A percentile compares a stretch with the other conserved stretches of the same genome.
These are phyloP conservation scores for Amanita pallidorosea DNA, from an alignment of 768 basidiomycete species.

Conservation along the genomic window DNA sequence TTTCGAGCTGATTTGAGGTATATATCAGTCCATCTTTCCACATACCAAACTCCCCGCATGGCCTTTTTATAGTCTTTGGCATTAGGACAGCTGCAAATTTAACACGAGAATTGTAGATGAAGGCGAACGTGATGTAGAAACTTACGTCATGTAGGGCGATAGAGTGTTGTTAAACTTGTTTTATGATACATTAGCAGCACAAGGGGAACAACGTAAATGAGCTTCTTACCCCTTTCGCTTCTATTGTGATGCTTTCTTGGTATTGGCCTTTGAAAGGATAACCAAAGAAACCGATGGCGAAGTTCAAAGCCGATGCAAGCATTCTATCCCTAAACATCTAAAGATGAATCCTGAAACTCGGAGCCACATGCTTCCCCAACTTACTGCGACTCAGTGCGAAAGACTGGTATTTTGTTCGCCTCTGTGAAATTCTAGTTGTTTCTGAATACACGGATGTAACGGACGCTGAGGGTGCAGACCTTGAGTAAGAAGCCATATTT, in stretches of 20 bases:
- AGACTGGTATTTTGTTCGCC: conserved; percentile 57
- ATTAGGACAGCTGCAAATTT: conserved; percentile 47
- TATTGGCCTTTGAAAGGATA: conserved; percentile 65
- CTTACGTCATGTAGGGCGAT: conserved; percentile 70
- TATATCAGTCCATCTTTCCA: conserved; percentile 53
- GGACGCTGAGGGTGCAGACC: conserved; percentile 16
- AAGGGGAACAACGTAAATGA: conserved; percentile 8
- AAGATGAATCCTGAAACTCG: neutral
- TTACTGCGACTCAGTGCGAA: conserved; percentile 69
- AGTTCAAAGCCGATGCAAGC: conserved; percentile 53
- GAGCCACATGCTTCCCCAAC: conserved; percentile 9
- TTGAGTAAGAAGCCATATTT: conserved; percentile 75
- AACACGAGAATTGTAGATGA: neutral
- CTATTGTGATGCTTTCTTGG: conserved; percentile 69
- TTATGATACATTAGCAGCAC: neutral
- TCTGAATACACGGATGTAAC: neutral
- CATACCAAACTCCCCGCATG: conserved; percentile 47
- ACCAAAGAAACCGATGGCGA: conserved; percentile 69
- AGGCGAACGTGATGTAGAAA: neutral
- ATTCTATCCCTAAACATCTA: conserved; percentile 50
- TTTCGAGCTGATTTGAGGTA: conserved; percentile 61
- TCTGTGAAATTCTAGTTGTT: conserved; percentile 43
- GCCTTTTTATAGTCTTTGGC: conserved; percentile 32
- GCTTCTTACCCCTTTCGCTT: conserved; percentile 40
- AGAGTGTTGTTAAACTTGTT: conserved; percentile 74